Evolutionary conservation across 306 rosid genomes (phyloP).

Genomic region (Trifolium fragiferum): DNA sequence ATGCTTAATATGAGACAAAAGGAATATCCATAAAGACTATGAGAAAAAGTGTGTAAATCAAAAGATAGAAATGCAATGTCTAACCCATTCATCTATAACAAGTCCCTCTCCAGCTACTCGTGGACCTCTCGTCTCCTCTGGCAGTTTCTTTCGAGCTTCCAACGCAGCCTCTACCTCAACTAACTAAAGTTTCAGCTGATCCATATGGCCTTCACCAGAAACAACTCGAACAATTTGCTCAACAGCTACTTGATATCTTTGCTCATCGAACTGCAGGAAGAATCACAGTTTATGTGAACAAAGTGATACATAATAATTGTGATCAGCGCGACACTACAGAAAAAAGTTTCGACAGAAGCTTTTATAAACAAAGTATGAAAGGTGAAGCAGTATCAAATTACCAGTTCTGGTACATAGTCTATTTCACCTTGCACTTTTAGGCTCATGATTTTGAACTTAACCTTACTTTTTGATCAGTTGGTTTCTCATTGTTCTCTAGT

Average conservation of each 20-base stretch:
- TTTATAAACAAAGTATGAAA: neutral
- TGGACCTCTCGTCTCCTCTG: conserved; percentile 79
- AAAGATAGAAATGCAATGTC: conserved; percentile 33
- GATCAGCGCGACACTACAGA: conserved; percentile 18
- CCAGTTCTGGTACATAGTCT: conserved; percentile 96
- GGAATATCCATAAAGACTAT: neutral
- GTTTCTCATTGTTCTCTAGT: conserved; percentile 82
- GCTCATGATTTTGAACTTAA: conserved; percentile 97
- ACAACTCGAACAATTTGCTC: conserved; percentile 90
- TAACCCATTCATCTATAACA: conserved; percentile 97
- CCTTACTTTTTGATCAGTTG: conserved; percentile 79
- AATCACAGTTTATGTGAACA: conserved; percentile 4
- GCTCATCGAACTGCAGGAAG: conserved; percentile 83
- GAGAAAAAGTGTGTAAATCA: neutral
- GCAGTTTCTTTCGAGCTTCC: conserved; percentile 78
- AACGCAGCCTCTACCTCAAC: conserved; percentile 90
- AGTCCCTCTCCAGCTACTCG: conserved; percentile 83
- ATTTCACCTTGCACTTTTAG: conserved; percentile 85
- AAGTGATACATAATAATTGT: neutral
- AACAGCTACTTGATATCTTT: conserved; percentile 81
- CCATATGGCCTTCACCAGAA: conserved; percentile 73
- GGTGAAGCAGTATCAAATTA: conserved; percentile 39
- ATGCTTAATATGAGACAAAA: neutral
- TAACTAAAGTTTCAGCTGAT: conserved; percentile 75
- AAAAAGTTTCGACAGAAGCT: neutral